These are phyloP conservation scores for Diatrype stigma DNA, from an alignment of 2,329 filamentous ascomycete genomes.

Conservation along the genomic window DNA sequence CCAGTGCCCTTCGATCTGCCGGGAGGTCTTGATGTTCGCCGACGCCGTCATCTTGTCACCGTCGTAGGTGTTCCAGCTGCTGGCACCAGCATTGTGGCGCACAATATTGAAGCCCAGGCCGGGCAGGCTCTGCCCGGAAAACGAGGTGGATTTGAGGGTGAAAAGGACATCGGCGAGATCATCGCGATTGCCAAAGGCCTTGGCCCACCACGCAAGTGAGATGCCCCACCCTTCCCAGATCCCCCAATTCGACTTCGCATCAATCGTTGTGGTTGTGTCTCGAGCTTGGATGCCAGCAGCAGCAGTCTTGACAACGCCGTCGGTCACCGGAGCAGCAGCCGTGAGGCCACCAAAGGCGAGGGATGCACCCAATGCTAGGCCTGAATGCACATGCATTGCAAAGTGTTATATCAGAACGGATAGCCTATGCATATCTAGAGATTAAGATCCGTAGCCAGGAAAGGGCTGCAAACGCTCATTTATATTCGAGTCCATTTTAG, in stretches of 20 bases:
- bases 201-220: slow-evolving; percentile 41
- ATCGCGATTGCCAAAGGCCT: slow-evolving; percentile 34
- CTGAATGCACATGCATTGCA: neutral
- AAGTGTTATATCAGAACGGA: neutral
- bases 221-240: slow-evolving; percentile 42
- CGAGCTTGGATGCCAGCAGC: slow-evolving; percentile 6
- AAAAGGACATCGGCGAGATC: slow-evolving; percentile 40
- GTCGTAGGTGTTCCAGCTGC: slow-evolving; percentile 30
- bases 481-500: neutral
- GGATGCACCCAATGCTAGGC: neutral
- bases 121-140: slow-evolving; percentile 28
- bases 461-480: neutral
- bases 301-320: slow-evolving; percentile 1
- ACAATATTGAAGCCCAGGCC: slow-evolving; percentile 39
- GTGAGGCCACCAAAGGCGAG: neutral
- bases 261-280: slow-evolving; percentile 29
- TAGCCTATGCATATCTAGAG: neutral
- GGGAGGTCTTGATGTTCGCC: slow-evolving; percentile 31
- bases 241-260: slow-evolving; percentile 31
- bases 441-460: neutral
- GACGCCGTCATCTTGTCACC: slow-evolving; percentile 32
- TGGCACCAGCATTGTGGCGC: slow-evolving; percentile 40
- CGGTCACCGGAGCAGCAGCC: neutral
- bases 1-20: slow-evolving; percentile 39
- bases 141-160: slow-evolving; percentile 25